Evolutionary conservation across 2,329 filamentous ascomycete genomes (phyloP), one percentile per base, ranked within the genome.

Genomic region (Fusarium paranaense): DNA sequence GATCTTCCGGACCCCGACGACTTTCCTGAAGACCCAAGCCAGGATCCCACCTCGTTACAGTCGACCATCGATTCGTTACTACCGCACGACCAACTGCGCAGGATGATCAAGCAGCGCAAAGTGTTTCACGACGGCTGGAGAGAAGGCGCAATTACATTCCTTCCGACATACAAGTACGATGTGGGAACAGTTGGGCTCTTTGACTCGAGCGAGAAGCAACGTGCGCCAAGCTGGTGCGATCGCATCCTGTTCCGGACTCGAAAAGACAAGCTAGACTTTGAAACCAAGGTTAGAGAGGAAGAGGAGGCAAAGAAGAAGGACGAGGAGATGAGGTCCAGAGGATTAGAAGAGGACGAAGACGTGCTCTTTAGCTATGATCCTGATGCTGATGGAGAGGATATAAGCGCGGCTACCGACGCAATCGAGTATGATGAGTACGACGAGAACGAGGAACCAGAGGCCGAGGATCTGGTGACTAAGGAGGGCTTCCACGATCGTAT

Each of bases 91-190:
- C 95, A 99, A 81, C 88, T 99, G 6, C 88, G 87, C 6, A 89
- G 91, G 66, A 90, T 94, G 68, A 95, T 97, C 76, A 90, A 89
- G 73, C 85, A 90, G 42, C 89, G 90, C n/a, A 97, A 93, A 80
- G 91, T 92, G 0, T 97, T 99, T 71, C 90, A 97, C 69, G 94
- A 98, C 71, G 96, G 95, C 1, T 99, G 97, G 95, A 89, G 89
- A 60, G 97, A 99, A 86, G 97, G 95, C 0, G 87, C 91, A 1
- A 95, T 99, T 65, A 90, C 90, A 1, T 99, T 99, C 79, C 82
- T 98, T 18, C 97, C 97, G 2, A 97, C 97, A 0, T 99, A 99
- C 83, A 99, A 99, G 82, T 99, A 99, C 77, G 97, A 99, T 78
- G 88, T 98, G 32, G 97, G 97, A n/a, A 97, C 93, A 33, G 90